Evolutionary conservation across 306 rosid genomes (phyloP).

Genomic region (Medicago ruthenica): DNA sequence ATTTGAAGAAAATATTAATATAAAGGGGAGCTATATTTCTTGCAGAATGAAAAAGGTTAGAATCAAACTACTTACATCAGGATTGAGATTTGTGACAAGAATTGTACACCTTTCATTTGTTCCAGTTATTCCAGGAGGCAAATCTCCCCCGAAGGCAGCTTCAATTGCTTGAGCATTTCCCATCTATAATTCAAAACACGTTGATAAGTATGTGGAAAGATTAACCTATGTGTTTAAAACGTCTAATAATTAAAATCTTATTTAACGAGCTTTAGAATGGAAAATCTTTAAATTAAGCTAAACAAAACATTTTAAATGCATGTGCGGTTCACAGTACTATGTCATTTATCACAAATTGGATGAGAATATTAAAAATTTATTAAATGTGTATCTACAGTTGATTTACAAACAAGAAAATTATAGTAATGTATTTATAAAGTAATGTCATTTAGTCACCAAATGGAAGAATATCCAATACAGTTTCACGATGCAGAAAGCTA

Average conservation of each 20-base stretch:
- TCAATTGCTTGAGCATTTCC: constrained; percentile 89
- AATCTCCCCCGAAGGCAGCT: constrained; percentile 88
- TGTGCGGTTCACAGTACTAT: background rate
- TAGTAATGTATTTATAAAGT: constrained; percentile 4
- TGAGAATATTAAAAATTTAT: background rate
- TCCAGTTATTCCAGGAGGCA: constrained; percentile 94
- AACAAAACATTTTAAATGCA: background rate
- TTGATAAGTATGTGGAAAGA: background rate
- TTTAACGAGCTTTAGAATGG: no score
- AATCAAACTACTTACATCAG: constrained; percentile 69
- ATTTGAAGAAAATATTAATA: constrained; percentile 17
- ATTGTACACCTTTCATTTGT: constrained; percentile 95
- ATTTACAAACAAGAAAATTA: background rate
- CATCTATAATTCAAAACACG: constrained; percentile 66
- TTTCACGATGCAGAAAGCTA: background rate
- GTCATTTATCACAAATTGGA: constrained; percentile 24
- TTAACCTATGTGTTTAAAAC: background rate
- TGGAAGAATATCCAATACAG: background rate
- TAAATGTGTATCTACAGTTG: constrained; percentile 4
- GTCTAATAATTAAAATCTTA: background rate
- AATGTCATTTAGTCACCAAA: constrained; percentile 25
- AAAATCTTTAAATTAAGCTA: no score
- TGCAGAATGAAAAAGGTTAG: constrained; percentile 6
- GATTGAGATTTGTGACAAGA: constrained; percentile 86
- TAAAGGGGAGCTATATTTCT: background rate